Evolutionary conservation across 176 grass and related monocot species (phyloP).

Genomic region (Saccharum spontaneum): DNA sequence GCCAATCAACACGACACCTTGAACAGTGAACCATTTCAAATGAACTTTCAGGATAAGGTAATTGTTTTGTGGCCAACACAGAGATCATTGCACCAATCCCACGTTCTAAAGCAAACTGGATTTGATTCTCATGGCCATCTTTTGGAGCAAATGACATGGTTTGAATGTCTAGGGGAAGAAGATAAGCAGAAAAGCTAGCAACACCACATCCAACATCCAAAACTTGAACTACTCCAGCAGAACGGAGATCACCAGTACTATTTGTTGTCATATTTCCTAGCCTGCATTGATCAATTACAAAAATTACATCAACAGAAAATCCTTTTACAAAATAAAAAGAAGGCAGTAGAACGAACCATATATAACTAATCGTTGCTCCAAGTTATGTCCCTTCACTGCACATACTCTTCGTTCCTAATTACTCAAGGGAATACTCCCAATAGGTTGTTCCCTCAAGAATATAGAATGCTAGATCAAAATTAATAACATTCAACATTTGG

Average conservation of each 20-base stretch:
- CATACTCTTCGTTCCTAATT: neutral
- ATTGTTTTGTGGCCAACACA: conserved; percentile 87
- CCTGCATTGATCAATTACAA: conserved; percentile 49
- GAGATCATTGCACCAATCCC: conserved; percentile 94
- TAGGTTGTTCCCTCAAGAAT: neutral
- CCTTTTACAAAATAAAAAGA: conserved; percentile 10
- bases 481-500: neutral
- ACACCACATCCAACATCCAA: conserved; percentile 93
- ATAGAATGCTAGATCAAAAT: neutral
- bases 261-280: conserved; percentile 93
- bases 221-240: conserved; percentile 87
- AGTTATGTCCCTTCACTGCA: neutral
- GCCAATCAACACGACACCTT: conserved; percentile 94
- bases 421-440: neutral
- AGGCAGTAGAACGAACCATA: neutral
- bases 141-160: conserved; percentile 98
- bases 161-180: conserved; percentile 79
- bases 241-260: conserved; percentile 72
- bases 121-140: conserved; percentile 98
- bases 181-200: conserved; percentile 93
- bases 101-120: conserved; percentile 95
- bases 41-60: conserved; percentile 72
- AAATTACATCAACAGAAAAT: conserved; percentile 1
- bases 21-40: conserved; percentile 99
- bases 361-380: conserved; percentile 7